A percentile compares a stretch with the other conserved stretches of the same genome.
Evolutionary conservation across 2,329 filamentous ascomycete species (phyloP).

Genomic region (Fusarium drepaniforme): DNA sequence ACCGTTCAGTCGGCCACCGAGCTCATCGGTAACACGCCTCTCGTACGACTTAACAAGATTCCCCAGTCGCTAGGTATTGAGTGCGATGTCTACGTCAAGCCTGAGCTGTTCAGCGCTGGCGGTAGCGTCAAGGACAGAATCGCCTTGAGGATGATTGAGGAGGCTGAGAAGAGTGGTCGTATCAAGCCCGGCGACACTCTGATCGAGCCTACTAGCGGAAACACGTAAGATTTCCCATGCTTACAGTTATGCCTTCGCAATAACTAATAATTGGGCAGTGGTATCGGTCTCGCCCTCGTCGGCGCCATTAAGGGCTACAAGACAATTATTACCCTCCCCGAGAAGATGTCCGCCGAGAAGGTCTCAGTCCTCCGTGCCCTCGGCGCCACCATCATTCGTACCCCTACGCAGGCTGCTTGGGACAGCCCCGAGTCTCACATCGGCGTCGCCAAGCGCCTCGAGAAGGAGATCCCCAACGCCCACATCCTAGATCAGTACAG

Average conservation of each 20-base stretch:
- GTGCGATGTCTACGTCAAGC: slow-evolving; percentile 88
- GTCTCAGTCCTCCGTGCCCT: slow-evolving; percentile 92
- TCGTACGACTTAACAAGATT: slow-evolving; percentile 91
- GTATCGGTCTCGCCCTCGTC: slow-evolving; percentile 92
- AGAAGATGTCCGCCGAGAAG: slow-evolving; percentile 99
- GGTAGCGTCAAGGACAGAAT: slow-evolving; percentile 95
- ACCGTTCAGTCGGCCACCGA: slow-evolving; percentile 74
- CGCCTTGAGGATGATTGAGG: slow-evolving; percentile 95
- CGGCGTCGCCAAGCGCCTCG: slow-evolving; percentile 77
- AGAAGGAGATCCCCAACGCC: slow-evolving; percentile 95
- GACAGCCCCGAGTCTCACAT: slow-evolving; percentile 96
- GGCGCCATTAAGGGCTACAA: slow-evolving; percentile 96
- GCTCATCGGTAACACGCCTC: slow-evolving; percentile 92
- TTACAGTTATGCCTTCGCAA: neutral
- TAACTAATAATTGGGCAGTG: slow-evolving; percentile 53
- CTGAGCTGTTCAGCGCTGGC: slow-evolving; percentile 92
- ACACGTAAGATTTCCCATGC: slow-evolving; percentile 68
- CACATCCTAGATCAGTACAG: slow-evolving; percentile 97
- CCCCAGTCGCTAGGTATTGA: slow-evolving; percentile 91
- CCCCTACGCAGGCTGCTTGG: slow-evolving; percentile 92
- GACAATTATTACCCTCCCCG: slow-evolving; percentile 96
- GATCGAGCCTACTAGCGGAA: slow-evolving; percentile 96
- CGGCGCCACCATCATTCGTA: slow-evolving; percentile 95
- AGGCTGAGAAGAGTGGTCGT: slow-evolving; percentile 89
- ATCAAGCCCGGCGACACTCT: slow-evolving; percentile 98